Base-by-base conservation (phyloP, 148 eudicot genomes). In the Spergularia marina region DNA sequence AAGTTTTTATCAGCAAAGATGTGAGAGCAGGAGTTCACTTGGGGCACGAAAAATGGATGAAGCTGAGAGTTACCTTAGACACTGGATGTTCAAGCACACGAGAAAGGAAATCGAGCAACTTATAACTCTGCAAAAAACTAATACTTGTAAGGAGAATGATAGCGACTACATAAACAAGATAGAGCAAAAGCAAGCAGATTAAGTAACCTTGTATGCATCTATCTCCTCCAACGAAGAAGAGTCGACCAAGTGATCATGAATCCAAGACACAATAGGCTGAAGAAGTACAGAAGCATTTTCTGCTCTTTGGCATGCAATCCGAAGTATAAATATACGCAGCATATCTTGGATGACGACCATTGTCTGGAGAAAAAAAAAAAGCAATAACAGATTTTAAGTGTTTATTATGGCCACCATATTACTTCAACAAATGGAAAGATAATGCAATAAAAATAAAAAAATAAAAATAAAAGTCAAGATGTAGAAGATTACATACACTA, bases 321-420 rank as follows among this genome's bases (percentile, higher is more conserved):
- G 97, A 70, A 92, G 85, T 16, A 96, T 83, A 72, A 92, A 88
- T 63, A 92, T 88, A 34, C 99, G 94, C 66, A 96, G 89, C 90
- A 92, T 82, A 78, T 96, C 99, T 92, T 89, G 98, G 47, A 91
- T 76, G 70, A 91, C 97, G 13, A 85, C 90, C 88, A 91, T 78
- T 16, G 91, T 82, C 99, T 96, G 87, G 58, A 62, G 44, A 74
- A 16, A 52, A 36, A 56, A 14, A 44, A 56, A 62, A 44, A 14
- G 67, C 51, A 53, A 23, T 53, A 14, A 39, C 16, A 40, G 55
- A 17, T 70, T 6, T 53, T 6, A 70, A 7, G 47, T 10, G 54
- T 53, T 9, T 7, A 66, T 66, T 41, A n/a, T 44, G 25, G 1
- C n/a, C 14, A 60, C 75, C 53, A 70, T 23, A 76, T 53, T 52